A percentile compares a stretch with the other conserved stretches of the same genome.
phyloP scores from a whole-genome alignment of 2,329 filamentous ascomycete genomes.

The Pseudogymnoascus sp. region DNA sequence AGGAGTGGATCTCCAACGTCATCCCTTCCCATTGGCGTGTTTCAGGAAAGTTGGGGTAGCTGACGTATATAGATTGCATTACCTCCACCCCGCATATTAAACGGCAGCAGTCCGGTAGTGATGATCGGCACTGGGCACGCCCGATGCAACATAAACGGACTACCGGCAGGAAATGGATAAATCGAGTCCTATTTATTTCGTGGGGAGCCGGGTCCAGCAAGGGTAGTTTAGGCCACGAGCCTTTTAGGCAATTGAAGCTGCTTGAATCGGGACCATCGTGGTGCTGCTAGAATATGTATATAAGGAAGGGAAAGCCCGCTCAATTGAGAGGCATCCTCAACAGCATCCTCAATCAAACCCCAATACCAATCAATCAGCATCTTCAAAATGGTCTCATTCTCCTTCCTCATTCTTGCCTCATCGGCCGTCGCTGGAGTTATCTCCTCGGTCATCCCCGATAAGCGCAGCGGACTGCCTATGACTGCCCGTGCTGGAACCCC shows the following conservation, averaged over 20 bases:
- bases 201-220: neutral
- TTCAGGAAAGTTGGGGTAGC: constrained; percentile 2
- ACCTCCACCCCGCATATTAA: constrained; percentile 2
- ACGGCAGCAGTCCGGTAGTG: neutral
- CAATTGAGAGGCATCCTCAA: neutral
- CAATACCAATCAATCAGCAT: neutral
- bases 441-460: constrained; percentile 5
- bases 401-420: constrained; percentile 15
- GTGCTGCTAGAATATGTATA: neutral
- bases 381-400: constrained; percentile 17
- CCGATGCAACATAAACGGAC: constrained; percentile 3
- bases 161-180: constrained; percentile 2
- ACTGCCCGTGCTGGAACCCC: constrained; percentile 29
- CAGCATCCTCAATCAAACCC: neutral
- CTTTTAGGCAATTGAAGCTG: constrained; percentile 1
- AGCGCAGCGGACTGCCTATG: neutral
- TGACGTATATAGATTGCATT: constrained; percentile 6
- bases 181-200: neutral
- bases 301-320: neutral
- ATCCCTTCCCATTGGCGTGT: neutral
- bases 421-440: constrained; percentile 12
- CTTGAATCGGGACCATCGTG: neutral
- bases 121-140: constrained; percentile 3
- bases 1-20: neutral
- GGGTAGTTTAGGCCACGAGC: neutral